phyloP scores from a whole-genome alignment of 257 asterid species.

The Jaltomata sinuosa region DNA sequence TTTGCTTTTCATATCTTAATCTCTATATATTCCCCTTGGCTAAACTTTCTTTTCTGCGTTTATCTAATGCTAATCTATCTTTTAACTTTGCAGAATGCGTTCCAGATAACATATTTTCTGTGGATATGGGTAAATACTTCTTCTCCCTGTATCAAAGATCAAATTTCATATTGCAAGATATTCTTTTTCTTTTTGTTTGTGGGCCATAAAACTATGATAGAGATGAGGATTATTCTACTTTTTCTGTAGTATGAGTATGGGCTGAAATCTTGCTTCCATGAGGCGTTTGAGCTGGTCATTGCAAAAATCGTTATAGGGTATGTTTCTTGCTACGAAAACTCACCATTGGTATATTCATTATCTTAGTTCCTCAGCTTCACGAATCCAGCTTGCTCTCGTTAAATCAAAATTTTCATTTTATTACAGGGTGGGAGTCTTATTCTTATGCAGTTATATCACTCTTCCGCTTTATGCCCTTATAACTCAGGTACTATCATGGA shows the following conservation, averaged over 20 bases:
- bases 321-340: background rate
- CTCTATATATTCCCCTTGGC: background rate
- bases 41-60: background rate
- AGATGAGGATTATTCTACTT: background rate
- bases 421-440: conserved; percentile 54
- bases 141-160: background rate
- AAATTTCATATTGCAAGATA: background rate
- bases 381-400: background rate
- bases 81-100: conserved; percentile 57
- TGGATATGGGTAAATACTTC: conserved; percentile 80
- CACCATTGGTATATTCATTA: background rate
- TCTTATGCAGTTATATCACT: conserved; percentile 82
- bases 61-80: background rate
- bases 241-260: conserved; percentile 65
- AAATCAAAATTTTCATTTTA: background rate
- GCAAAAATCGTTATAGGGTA: conserved; percentile 69
- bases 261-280: conserved; percentile 65
- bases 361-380: background rate
- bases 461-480: conserved; percentile 85
- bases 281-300: conserved; percentile 32
- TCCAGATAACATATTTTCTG: conserved; percentile 73
- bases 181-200: background rate
- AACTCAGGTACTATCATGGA: conserved; percentile 48
- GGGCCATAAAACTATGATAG: background rate
- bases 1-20: background rate